These are phyloP conservation scores for Euphorbia corollata DNA, from an alignment of 441 rosid genomes.

Conservation along the genomic window DNA sequence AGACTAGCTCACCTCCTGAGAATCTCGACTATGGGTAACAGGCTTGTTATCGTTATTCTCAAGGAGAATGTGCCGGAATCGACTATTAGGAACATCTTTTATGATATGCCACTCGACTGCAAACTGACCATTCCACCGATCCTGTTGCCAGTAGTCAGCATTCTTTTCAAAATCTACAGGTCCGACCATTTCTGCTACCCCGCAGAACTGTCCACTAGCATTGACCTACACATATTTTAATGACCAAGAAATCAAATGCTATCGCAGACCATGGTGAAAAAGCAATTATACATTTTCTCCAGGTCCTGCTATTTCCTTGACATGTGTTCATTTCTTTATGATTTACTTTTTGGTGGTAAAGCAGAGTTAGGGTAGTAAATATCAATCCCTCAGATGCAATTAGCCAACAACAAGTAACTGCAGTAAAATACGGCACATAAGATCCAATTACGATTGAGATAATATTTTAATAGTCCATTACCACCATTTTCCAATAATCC, in stretches of 20 bases:
- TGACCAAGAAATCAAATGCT: constrained; percentile 9
- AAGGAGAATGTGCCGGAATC: constrained; percentile 58
- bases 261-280: not conserved
- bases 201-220: constrained; percentile 81
- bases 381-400: not conserved
- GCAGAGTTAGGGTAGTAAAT: not conserved
- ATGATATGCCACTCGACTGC: constrained; percentile 70
- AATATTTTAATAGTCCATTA: not conserved
- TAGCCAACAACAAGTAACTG: not conserved
- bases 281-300: not conserved
- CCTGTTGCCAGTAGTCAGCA: constrained; percentile 77
- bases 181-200: constrained; percentile 74
- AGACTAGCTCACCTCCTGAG: constrained; percentile 56
- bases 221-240: constrained; percentile 46
- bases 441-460: not conserved
- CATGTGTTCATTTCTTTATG: not conserved
- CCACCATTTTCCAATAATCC: not conserved
- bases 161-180: constrained; percentile 66
- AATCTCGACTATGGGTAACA: constrained; percentile 76
- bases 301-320: not conserved
- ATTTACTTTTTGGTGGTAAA: not conserved
- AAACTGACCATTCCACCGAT: constrained; percentile 84
- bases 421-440: not conserved
- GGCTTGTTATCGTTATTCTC: constrained; percentile 78
- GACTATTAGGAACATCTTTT: constrained; percentile 70